Evolutionary conservation across 2,329 filamentous ascomycete genomes (phyloP).

Genomic region (Monosporascus sp.): DNA sequence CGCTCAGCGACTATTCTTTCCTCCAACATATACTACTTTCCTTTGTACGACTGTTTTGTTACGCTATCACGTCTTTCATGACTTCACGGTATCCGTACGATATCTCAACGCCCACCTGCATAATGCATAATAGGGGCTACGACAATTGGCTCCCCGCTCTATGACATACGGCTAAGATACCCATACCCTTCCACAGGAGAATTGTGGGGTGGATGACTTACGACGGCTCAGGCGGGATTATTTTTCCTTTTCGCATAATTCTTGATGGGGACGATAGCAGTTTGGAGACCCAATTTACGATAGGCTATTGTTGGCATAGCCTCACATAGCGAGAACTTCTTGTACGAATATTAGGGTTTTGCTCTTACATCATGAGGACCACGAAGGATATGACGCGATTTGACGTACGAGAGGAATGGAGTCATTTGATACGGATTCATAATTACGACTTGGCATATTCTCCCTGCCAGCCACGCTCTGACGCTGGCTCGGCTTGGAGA

Average conservation of each 20-base stretch:
- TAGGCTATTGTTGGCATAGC: constrained; percentile 6
- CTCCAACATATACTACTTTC: constrained; percentile 6
- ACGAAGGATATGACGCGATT: constrained; percentile 24
- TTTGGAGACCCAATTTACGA: constrained; percentile 16
- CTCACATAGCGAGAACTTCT: constrained; percentile 9
- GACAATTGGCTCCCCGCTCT: constrained; percentile 5
- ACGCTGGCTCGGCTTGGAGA: constrained; percentile 20
- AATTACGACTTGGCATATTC: constrained; percentile 22
- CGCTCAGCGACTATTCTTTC: constrained; percentile 6
- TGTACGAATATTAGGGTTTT: constrained; percentile 17
- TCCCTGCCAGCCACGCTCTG: constrained; percentile 15
- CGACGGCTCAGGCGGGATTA: constrained; percentile 1
- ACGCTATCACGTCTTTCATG: constrained; percentile 17
- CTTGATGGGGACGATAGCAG: constrained; percentile 5
- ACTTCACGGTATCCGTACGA: constrained; percentile 13
- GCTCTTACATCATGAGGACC: constrained; percentile 17
- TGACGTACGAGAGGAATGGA: constrained; percentile 20
- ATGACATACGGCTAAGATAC: constrained; percentile 6
- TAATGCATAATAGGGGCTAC: constrained; percentile 11
- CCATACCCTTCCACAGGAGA: constrained; percentile 8
- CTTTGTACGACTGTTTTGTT: constrained; percentile 19
- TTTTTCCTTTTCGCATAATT: constrained; percentile 4
- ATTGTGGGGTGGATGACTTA: background rate
- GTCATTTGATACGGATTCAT: constrained; percentile 19
- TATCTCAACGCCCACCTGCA: constrained; percentile 11